Evolutionary conservation across 768 basidiomycete species (phyloP).

Genomic region (Boletellus sp.): DNA sequence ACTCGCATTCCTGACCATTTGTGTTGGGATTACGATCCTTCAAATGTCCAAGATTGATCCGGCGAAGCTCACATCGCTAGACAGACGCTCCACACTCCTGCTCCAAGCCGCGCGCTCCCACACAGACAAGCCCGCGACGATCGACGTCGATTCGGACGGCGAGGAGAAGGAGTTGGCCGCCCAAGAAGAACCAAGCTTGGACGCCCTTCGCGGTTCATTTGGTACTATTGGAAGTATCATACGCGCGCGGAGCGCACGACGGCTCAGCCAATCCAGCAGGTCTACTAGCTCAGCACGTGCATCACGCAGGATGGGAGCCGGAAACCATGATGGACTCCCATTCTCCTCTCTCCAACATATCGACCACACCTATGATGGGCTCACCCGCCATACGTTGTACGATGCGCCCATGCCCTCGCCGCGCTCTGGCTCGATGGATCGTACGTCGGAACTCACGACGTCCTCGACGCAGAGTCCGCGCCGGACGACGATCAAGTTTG

Average conservation of each 20-base stretch:
- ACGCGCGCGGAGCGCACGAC: slow-evolving; percentile 54
- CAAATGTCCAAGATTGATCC: slow-evolving; percentile 97
- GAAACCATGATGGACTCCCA: slow-evolving; percentile 21
- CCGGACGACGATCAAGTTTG: slow-evolving; percentile 73
- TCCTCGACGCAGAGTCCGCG: slow-evolving; percentile 32
- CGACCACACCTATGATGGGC: slow-evolving; percentile 42
- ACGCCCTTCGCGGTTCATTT: slow-evolving; percentile 86
- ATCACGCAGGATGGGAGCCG: slow-evolving; percentile 22
- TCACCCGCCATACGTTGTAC: slow-evolving; percentile 82
- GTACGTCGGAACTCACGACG: slow-evolving; percentile 31
- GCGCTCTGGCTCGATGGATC: slow-evolving; percentile 36
- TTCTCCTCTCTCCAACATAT: slow-evolving; percentile 23
- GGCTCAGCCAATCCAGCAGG: slow-evolving; percentile 47
- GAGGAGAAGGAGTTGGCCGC: slow-evolving; percentile 64
- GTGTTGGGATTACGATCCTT: slow-evolving; percentile 88
- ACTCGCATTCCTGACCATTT: slow-evolving; percentile 88
- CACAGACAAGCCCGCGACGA: slow-evolving; percentile 49
- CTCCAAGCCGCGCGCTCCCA: slow-evolving; percentile 78
- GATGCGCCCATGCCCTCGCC: slow-evolving; percentile 73
- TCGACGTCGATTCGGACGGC: slow-evolving; percentile 33
- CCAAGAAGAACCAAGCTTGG: slow-evolving; percentile 89
- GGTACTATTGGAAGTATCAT: slow-evolving; percentile 91
- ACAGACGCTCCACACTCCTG: slow-evolving; percentile 85
- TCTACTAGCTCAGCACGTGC: slow-evolving; percentile 21
- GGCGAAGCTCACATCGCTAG: slow-evolving; percentile 68